Evolutionary conservation across 2,329 filamentous ascomycete genomes (phyloP).

Genomic region (Fusarium metavorans): DNA sequence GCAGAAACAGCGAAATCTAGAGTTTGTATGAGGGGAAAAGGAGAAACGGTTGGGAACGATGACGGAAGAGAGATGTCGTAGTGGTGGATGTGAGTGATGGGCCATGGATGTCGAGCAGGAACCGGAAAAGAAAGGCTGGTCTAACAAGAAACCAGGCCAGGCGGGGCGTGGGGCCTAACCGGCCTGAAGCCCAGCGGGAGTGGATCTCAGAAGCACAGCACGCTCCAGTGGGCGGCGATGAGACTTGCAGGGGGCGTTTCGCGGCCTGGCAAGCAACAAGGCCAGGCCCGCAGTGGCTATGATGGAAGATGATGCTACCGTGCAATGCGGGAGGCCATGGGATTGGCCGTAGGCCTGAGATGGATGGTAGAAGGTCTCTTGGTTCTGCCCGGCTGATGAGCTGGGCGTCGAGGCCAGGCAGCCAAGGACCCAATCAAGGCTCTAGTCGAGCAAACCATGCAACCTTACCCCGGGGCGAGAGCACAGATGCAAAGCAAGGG

Average conservation of each 20-base stretch:
- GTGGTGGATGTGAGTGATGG: constrained; percentile 8
- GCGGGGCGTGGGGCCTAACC: constrained; percentile 15
- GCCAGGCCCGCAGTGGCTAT: constrained; percentile 34
- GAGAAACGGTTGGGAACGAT: constrained; percentile 38
- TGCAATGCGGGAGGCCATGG: constrained; percentile 28
- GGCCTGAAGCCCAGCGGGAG: constrained; percentile 15
- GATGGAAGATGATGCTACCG: constrained; percentile 39
- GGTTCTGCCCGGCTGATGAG: constrained; percentile 39
- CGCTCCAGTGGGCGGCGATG: constrained; percentile 15
- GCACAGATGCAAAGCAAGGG: not conserved
- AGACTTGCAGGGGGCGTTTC: not conserved
- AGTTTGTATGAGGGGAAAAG: constrained; percentile 30
- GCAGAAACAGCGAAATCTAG: constrained; percentile 34
- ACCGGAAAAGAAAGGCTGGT: constrained; percentile 30
- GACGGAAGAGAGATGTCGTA: constrained; percentile 41
- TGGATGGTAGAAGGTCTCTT: constrained; percentile 38
- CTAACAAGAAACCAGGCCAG: not conserved
- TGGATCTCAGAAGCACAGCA: constrained; percentile 26
- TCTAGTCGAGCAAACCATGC: constrained; percentile 14
- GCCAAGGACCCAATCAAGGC: constrained; percentile 25
- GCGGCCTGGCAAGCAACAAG: constrained; percentile 8
- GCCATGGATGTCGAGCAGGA: constrained; percentile 15
- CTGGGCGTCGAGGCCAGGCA: constrained; percentile 22
- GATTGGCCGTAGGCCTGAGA: constrained; percentile 31
- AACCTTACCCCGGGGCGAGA: constrained; percentile 15